Evolutionary conservation across 163 green algal genomes (phyloP).

Genomic region (Smithsoniella earleae): DNA sequence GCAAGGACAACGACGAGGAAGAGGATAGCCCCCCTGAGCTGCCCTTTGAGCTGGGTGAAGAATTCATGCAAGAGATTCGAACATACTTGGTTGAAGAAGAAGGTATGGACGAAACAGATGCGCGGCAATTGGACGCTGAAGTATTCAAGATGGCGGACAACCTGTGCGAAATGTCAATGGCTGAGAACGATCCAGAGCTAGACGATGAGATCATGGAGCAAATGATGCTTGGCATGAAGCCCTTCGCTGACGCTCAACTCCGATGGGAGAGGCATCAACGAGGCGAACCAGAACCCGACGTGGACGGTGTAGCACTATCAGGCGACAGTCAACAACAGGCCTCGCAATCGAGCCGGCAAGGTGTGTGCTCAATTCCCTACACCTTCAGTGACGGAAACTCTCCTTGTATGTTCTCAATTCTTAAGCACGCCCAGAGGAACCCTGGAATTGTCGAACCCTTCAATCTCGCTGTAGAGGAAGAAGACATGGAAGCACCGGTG

Average conservation of each 20-base stretch:
- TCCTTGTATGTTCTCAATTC: too few species aligned
- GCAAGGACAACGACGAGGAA: background rate
- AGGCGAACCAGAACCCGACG: too few species aligned
- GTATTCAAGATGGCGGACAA: slow-evolving; percentile 18
- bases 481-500: background rate
- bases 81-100: slow-evolving; percentile 28
- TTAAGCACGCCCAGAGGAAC: too few species aligned
- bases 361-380: too few species aligned
- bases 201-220: slow-evolving; percentile 12
- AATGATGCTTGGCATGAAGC: background rate
- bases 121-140: background rate
- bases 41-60: slow-evolving; percentile 17
- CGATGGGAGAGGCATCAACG: slow-evolving; percentile 1
- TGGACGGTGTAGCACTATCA: too few species aligned
- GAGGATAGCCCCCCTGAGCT: background rate
- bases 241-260: background rate
- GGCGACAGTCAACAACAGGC: too few species aligned
- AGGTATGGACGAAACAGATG: slow-evolving; percentile 22
- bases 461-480: background rate
- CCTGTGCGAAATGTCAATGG: slow-evolving; percentile 26
- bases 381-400: too few species aligned
- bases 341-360: too few species aligned
- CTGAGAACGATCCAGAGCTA: background rate
- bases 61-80: slow-evolving; percentile 19
- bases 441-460: too few species aligned